A percentile compares a stretch with the other conserved stretches of the same genome.
Evolutionary conservation across 148 eudicot species (phyloP).

Genomic region (Euryodendron excelsum): DNA sequence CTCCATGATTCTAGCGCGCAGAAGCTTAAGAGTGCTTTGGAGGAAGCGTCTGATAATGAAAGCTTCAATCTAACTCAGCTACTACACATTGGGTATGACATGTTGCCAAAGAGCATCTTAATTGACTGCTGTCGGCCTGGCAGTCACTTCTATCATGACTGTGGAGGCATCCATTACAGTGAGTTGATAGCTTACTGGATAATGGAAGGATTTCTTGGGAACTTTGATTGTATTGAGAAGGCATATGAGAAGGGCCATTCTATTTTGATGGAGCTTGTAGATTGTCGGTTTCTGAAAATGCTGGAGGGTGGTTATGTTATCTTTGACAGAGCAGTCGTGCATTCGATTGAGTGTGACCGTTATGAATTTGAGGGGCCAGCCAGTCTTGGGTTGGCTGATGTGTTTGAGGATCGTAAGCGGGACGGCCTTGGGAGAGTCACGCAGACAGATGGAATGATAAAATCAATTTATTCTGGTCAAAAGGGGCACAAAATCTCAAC

Average conservation of each 20-base stretch:
- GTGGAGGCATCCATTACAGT: constrained; percentile 19
- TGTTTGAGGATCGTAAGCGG: constrained; percentile 5
- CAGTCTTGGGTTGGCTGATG: constrained; percentile 30
- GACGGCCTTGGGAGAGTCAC: constrained; percentile 23
- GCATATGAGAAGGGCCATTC: constrained; percentile 31
- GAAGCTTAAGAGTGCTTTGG: constrained; percentile 3
- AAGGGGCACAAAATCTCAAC: neutral
- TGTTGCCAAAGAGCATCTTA: constrained; percentile 6
- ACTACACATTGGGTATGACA: constrained; percentile 7
- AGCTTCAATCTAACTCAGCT: constrained; percentile 9
- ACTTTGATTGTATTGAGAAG: constrained; percentile 16
- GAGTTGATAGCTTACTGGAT: constrained; percentile 46
- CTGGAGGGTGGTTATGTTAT: constrained; percentile 28
- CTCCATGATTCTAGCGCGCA: neutral
- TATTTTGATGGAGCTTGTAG: constrained; percentile 29
- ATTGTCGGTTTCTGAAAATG: constrained; percentile 24
- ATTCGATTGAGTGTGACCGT: neutral
- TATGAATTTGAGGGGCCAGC: constrained; percentile 1
- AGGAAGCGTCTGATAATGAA: constrained; percentile 7
- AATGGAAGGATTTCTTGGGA: constrained; percentile 38
- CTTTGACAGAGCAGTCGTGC: neutral
- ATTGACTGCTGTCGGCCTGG: constrained; percentile 12
- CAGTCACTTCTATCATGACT: constrained; percentile 10
- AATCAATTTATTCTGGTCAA: neutral
- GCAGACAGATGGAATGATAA: constrained; percentile 15